These are phyloP conservation scores for Schrenkiella parvula DNA, from an alignment of 345 rosid species.

Conservation along the genomic window DNA sequence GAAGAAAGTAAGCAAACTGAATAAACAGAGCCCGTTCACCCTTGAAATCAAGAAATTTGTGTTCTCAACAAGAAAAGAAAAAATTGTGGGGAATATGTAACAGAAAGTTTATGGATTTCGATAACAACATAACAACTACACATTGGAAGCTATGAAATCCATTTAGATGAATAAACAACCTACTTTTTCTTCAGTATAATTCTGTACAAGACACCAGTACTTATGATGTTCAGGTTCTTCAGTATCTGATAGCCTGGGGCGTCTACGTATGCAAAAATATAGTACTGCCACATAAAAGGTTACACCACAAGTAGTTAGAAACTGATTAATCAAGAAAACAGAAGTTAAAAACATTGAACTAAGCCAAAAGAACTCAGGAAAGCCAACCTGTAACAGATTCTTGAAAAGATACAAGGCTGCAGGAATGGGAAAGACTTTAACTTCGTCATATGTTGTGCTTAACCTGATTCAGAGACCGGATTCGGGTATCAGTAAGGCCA, in stretches of 20 bases:
- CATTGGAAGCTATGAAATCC: neutral
- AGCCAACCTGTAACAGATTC: constrained; percentile 84
- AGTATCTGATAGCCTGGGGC: constrained; percentile 98
- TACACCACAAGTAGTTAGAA: constrained; percentile 18
- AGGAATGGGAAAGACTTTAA: constrained; percentile 85
- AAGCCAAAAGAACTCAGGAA: constrained; percentile 1
- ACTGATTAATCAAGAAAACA: neutral
- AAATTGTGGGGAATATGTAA: neutral
- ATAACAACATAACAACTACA: neutral
- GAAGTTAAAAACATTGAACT: neutral
- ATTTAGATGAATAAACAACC: constrained; percentile 21
- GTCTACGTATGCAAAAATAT: constrained; percentile 93
- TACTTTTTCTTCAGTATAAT: constrained; percentile 91
- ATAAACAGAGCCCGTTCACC: neutral
- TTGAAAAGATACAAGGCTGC: constrained; percentile 91
- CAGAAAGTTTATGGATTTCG: neutral
- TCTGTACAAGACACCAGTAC: constrained; percentile 89
- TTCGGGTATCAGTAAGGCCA: neutral
- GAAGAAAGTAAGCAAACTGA: neutral
- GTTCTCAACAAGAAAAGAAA: neutral
- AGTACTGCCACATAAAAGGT: constrained; percentile 58
- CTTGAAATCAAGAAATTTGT: constrained; percentile 7
- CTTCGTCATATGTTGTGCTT: constrained; percentile 83
- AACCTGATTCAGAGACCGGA: constrained; percentile 51
- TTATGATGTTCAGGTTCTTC: constrained; percentile 94